Conservation (phyloP, 768 basidiomycete species). For the Daedaleopsis sinensis region DNA sequence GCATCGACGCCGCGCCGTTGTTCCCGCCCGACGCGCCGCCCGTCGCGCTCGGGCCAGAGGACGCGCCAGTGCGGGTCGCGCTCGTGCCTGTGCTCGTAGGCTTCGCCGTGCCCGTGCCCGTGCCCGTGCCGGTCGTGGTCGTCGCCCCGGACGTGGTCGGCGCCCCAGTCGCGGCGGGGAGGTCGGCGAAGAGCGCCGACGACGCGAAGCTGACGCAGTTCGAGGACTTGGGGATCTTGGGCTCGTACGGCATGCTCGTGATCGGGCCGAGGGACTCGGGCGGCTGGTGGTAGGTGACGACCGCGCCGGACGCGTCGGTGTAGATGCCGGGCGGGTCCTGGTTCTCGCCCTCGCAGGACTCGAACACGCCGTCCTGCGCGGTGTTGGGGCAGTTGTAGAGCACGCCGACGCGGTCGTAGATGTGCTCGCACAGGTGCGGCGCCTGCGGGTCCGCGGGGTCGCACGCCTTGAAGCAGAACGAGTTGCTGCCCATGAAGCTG, state of each 20-base stretch:
- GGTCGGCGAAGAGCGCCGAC: slow-evolving; percentile 37
- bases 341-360: slow-evolving; percentile 67
- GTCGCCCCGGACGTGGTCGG: not conserved
- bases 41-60: slow-evolving; percentile 10
- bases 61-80: slow-evolving; percentile 14
- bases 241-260: slow-evolving; percentile 45
- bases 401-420: slow-evolving; percentile 76
- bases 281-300: slow-evolving; percentile 49
- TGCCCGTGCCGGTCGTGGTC: no score
- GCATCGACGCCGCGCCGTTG: slow-evolving; percentile 24
- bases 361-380: slow-evolving; percentile 61
- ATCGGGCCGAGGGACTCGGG: slow-evolving; percentile 50
- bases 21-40: slow-evolving; percentile 15
- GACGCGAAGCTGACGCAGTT: slow-evolving; percentile 45
- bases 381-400: slow-evolving; percentile 72
- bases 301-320: slow-evolving; percentile 41
- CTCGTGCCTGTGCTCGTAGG: slow-evolving; percentile 10
- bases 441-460: slow-evolving; percentile 56
- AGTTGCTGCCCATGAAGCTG: slow-evolving; percentile 71
- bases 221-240: slow-evolving; percentile 43
- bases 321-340: slow-evolving; percentile 62
- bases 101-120: slow-evolving; percentile 11
- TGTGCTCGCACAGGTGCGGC: slow-evolving; percentile 65
- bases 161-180: slow-evolving; percentile 10
- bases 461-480: slow-evolving; percentile 76